phyloP scores from a whole-genome alignment of 2,329 filamentous ascomycete species.

The Aureobasidium sp. region DNA sequence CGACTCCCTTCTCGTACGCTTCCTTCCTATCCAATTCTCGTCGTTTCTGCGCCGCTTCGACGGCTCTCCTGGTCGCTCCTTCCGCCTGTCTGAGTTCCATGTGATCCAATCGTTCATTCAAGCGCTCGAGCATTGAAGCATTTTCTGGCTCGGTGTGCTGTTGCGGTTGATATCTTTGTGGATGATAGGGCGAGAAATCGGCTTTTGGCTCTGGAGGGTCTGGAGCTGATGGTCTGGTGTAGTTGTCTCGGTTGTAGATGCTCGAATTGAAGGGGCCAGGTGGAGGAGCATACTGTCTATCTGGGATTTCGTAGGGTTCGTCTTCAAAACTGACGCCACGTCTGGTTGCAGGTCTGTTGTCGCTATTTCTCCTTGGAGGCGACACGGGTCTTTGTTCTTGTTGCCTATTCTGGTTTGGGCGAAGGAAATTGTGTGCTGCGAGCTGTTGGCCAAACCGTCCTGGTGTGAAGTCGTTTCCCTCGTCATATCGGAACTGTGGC shows the following conservation, averaged over 20 bases:
- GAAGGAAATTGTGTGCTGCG: background rate
- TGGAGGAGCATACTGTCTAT: background rate
- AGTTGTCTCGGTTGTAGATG: background rate
- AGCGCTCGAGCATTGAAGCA: background rate
- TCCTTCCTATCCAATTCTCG: background rate
- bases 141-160: background rate
- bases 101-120: background rate
- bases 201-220: background rate
- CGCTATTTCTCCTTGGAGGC: background rate
- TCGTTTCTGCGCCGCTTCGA: background rate
- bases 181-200: background rate
- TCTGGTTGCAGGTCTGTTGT: background rate
- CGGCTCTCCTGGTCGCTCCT: background rate
- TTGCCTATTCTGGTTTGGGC: background rate
- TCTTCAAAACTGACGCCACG: background rate
- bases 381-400: background rate
- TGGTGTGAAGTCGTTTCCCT: background rate
- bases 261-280: background rate
- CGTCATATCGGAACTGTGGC: background rate
- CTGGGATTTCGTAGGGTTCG: background rate
- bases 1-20: background rate
- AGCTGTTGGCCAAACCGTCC: background rate
- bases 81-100: conserved; percentile 6
- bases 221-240: background rate
- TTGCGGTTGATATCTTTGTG: background rate